Evolutionary conservation across 225 moss, liverwort and hornwort species (phyloP), one percentile per base, ranked within the genome.

Genomic region (Physcomitrium patens): DNA sequence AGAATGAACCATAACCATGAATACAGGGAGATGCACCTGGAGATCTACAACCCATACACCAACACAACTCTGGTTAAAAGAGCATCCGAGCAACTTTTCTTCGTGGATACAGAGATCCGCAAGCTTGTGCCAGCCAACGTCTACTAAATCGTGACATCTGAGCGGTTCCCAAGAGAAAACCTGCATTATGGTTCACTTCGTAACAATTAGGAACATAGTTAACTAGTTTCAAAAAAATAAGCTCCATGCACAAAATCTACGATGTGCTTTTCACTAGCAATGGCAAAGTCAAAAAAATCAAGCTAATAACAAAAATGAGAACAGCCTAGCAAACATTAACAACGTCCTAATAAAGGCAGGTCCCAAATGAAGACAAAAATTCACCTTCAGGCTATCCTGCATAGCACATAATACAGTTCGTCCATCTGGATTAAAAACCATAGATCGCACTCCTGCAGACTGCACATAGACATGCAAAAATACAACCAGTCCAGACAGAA

Each of bases 21-120:
- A 50, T 48, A 53, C 22, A 50, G 12, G 43, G 68, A 56, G 54
- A 71, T 66, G 60, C 79, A 94, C 94, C 89, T 83, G 87, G 60
- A 96, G 85, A 81, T 96, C 95, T 68, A 93, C 95, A 31, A 96
- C 95, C 95, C 95, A 96, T 62, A 96, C 93, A 10, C 95, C 93
- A 61, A 96, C 95, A 83, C 93, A 93, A 67, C 93, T 96, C 77
- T 96, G 95, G 63, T 96, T 93, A 74, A 90, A 91, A 52, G 95
- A 96, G 63, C 93, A 93, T 28, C 95, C 95, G 19, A 96, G 91
- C 23, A 96, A 83, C 76, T 96, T 96, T 68, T 93, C 95, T 82
- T 93, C 95, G 43, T 91, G 90, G 27, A 96, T 90, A 76, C 88
- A 93, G 22, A 96, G 77, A 80, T 96, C 95, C 55, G 95, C 95